phyloP scores from a whole-genome alignment of 129 eudicot species.

The Helianthus annuus region HanXRQr2.0-SUNRISE NC_035443.2:127206381-127206880 shows the following conservation, averaged over 20 bases:
- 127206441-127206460: conserved; percentile 24
- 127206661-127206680: no score
- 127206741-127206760: no score
- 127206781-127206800: no score
- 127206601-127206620: not conserved
- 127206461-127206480: conserved; percentile 98
- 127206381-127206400: conserved; percentile 72
- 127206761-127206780: no score
- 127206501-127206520: conserved; percentile 90
- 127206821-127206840: no score
- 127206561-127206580: not conserved
- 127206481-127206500: conserved; percentile 98
- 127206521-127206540: conserved; percentile 92
- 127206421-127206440: conserved; percentile 7
- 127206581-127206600: not conserved
- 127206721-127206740: no score
- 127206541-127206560: conserved; percentile 62
- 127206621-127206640: not conserved
- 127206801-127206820: no score
- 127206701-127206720: no score
- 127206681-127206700: no score
- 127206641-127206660: conserved; percentile 3
- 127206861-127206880: no score
- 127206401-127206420: conserved; percentile 3
- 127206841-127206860: no score